These are phyloP conservation scores for Oenanthe sinensis DNA, from an alignment of 129 eudicot species.

Conservation along the genomic window DNA sequence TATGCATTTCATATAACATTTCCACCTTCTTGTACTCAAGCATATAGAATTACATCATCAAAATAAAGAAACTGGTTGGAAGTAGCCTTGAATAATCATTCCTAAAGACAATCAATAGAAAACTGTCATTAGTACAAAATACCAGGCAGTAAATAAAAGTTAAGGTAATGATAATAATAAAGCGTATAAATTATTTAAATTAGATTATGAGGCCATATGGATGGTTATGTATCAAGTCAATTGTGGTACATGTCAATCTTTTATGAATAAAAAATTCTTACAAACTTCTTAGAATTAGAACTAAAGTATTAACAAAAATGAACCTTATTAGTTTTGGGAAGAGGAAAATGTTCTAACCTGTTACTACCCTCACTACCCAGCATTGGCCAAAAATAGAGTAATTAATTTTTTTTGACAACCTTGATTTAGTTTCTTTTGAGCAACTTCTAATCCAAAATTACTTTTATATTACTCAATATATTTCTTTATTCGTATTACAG, in stretches of 20 bases:
- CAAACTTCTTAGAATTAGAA: neutral
- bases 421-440: neutral
- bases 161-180: neutral
- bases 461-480: neutral
- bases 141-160: neutral
- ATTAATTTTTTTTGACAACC: slow-evolving; percentile 4
- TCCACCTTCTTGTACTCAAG: neutral
- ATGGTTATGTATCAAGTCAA: neutral
- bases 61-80: neutral
- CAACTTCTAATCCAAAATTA: neutral
- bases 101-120: neutral
- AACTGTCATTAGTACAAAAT: neutral
- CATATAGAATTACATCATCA: neutral
- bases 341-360: neutral
- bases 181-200: neutral
- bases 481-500: slow-evolving; percentile 30
- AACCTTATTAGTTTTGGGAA: neutral
- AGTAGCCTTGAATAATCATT: neutral
- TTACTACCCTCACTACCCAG: neutral
- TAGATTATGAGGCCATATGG: neutral
- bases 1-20: neutral
- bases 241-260: neutral
- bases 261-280: neutral
- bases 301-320: neutral
- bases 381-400: neutral